Base-by-base conservation (phyloP, 1,284 basidiomycete genomes). In the Polyporus tsugae region DNA sequence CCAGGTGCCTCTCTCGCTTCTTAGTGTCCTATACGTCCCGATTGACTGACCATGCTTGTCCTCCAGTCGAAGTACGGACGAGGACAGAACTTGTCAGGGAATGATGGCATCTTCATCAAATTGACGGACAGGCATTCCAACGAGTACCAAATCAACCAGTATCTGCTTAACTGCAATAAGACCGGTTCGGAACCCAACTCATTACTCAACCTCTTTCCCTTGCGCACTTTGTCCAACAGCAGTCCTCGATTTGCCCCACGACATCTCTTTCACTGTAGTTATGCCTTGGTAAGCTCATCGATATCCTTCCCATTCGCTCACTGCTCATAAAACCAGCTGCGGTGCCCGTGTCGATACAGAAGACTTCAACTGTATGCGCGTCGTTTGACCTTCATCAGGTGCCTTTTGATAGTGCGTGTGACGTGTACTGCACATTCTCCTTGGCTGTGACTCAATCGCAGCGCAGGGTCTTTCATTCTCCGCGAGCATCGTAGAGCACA, bases 281-380 rank as follows among this genome's bases (percentile, higher is more conserved):
- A 68, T 62, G 67, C 63, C 67, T 10, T 17, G 19, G 67, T 68
- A 25, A 46, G 58, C 15, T n/a, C 1, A 6, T 17, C 25, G 7
- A 0, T 17, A 17, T 6, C 4, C 3, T 17, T 29, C 6, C 5
- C 3, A 0, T 55, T 1, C 7, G 6, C 6, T 29, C 29, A 6
- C 2, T 10, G 15, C 33, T 36, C 11, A 57, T 19, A 0, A 9
- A 7, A 2, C 6, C 33, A 55, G 52, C 11, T 58, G 52, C 42
- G 35, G 17, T 7, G 29, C 17, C 33, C 1, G 22, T 4, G 17
- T 38, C 35, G 6, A 17, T n/a, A 0, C 9, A 39, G 36, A 53
- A 19, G 29, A n/a, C 22, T 49, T 46, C 13, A 2, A n/a, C 19
- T 39, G 55, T 22, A n/a, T 67, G 7, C 22, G 49, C 13, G 4